Conservation (phyloP, 2,329 filamentous ascomycete genomes). For the Fusarium mangiferae region DNA sequence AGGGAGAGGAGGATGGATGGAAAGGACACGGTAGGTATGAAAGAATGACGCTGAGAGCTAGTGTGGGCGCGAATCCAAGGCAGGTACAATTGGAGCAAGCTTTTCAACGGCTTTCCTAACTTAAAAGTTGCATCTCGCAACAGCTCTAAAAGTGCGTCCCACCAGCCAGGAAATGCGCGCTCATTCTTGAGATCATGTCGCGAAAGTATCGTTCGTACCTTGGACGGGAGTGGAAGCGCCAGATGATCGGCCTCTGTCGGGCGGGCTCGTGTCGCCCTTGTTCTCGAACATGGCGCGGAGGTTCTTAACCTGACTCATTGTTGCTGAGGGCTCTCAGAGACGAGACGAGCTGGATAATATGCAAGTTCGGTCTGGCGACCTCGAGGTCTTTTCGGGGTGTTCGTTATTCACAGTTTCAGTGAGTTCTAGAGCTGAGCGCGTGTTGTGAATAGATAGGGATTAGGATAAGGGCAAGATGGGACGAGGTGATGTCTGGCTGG, state of each 20-base stretch:
- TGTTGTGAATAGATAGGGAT: conserved; percentile 23
- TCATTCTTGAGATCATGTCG: conserved; percentile 12
- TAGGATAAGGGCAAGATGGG: conserved; percentile 22
- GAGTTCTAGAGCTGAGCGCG: conserved; percentile 10
- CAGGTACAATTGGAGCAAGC: conserved; percentile 25
- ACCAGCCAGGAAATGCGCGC: conserved; percentile 17
- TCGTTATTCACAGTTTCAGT: conserved; percentile 18
- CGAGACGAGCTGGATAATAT: conserved; percentile 37
- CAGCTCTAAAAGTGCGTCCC: conserved; percentile 14
- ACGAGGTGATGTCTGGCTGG: conserved; percentile 34
- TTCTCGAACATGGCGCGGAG: conserved; percentile 84
- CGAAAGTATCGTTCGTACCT: conserved; percentile 38
- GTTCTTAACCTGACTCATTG: conserved; percentile 77
- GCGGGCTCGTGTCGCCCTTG: conserved; percentile 72
- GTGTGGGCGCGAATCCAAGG: conserved; percentile 31
- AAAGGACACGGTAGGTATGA: conserved; percentile 33
- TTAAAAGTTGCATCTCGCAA: conserved; percentile 16
- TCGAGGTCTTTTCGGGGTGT: conserved; percentile 29
- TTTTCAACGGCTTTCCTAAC: conserved; percentile 11
- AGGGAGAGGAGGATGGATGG: conserved; percentile 28
- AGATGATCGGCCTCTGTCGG: conserved; percentile 77
- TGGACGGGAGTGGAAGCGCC: conserved; percentile 55
- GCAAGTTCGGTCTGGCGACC: conserved; percentile 34
- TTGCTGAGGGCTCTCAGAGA: conserved; percentile 47
- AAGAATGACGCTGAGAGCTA: conserved; percentile 22